Evolutionary conservation across 1,284 basidiomycete species (phyloP).

Genomic region (Pyrrhoderma lamaoense): DNA sequence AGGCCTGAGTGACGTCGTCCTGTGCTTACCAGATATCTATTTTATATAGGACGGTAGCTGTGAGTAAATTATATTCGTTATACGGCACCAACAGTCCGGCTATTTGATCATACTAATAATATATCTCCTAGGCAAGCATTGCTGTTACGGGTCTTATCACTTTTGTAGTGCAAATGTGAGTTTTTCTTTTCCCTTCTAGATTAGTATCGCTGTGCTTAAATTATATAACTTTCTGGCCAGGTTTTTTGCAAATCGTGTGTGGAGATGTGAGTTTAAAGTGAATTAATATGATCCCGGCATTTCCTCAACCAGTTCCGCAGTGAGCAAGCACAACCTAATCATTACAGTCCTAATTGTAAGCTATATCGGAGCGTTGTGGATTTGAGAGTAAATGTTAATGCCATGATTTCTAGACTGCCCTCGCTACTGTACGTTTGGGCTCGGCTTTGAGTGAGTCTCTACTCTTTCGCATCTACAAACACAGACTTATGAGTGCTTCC

Average conservation of each 20-base stretch:
- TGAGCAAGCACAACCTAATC: constrained; percentile 14
- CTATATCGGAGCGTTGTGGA: neutral
- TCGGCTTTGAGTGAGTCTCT: constrained; percentile 15
- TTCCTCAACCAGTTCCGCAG: neutral
- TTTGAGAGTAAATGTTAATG: too few relatives aligned
- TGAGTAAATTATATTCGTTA: neutral
- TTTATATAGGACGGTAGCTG: constrained; percentile 12
- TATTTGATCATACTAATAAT: neutral
- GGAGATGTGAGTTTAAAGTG: constrained; percentile 8
- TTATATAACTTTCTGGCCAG: neutral
- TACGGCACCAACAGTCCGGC: neutral
- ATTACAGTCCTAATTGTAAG: constrained; percentile 12
- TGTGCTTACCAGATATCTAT: too few relatives aligned
- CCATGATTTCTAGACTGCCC: constrained; percentile 3
- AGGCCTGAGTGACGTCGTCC: too few relatives aligned
- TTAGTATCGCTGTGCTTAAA: too few relatives aligned
- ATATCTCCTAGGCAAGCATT: constrained; percentile 12
- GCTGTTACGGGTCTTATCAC: constrained; percentile 16
- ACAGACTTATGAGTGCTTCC: neutral
- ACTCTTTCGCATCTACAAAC: neutral
- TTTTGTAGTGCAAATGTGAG: constrained; percentile 15
- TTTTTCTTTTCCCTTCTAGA: neutral
- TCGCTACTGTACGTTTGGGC: constrained; percentile 13
- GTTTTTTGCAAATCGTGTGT: constrained; percentile 17
- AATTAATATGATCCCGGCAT: neutral